Conservation (phyloP, 768 basidiomycete genomes). For the Mycena maculata region DNA sequence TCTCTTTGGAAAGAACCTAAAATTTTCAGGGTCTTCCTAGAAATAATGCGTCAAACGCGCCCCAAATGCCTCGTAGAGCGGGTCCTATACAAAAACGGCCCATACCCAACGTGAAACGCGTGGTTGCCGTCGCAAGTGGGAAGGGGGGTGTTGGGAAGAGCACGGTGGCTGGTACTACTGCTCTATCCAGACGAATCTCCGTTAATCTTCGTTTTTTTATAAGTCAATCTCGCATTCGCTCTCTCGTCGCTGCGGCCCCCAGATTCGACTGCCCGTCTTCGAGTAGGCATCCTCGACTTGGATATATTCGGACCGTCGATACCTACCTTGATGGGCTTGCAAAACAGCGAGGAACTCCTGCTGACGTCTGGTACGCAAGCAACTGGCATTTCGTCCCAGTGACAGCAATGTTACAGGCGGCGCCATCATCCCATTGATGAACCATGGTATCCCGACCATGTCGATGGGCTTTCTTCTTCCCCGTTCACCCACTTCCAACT, state of each 20-base stretch:
- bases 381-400: conserved; percentile 2
- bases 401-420: conserved; percentile 61
- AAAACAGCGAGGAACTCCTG: conserved; percentile 79
- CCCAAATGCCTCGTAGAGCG: conserved; percentile 70
- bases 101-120: conserved; percentile 81
- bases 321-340: conserved; percentile 93
- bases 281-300: conserved; percentile 91
- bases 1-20: not conserved
- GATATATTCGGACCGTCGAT: conserved; percentile 97
- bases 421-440: conserved; percentile 82
- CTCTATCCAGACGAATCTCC: not conserved
- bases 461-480: conserved; percentile 97
- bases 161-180: conserved; percentile 79
- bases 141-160: conserved; percentile 98
- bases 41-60: conserved; percentile 36
- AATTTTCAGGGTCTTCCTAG: conserved; percentile 34
- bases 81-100: conserved; percentile 64
- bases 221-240: conserved; percentile 83
- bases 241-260: conserved; percentile 62
- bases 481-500: conserved; percentile 55
- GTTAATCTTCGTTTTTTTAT: not conserved
- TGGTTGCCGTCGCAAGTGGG: conserved; percentile 89
- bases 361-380: conserved; percentile 70
- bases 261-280: conserved; percentile 53
- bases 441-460: conserved; percentile 94